Percentiles rank a stretch among this genome's conserved stretches.
phyloP scores from a whole-genome alignment of 2,329 filamentous ascomycete species.

The Lasiodiplodia citricola region DNA sequence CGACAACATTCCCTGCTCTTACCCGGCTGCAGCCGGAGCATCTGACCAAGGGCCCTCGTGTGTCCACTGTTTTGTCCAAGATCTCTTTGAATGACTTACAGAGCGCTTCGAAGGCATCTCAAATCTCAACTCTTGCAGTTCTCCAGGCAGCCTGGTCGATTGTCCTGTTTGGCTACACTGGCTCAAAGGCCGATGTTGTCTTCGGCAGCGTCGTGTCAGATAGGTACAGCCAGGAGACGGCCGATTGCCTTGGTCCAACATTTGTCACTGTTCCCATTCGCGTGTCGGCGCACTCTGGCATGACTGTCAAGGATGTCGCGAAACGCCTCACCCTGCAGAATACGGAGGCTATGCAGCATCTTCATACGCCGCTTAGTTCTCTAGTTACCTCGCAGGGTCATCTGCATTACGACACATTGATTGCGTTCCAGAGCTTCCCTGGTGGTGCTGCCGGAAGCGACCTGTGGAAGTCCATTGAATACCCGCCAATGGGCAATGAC shows the following conservation, averaged over 20 bases:
- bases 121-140: conserved; percentile 19
- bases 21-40: conserved; percentile 22
- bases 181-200: conserved; percentile 19
- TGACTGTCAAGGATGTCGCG: conserved; percentile 3
- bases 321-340: conserved; percentile 23
- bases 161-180: conserved; percentile 22
- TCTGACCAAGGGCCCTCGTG: conserved; percentile 9
- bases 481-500: conserved; percentile 39
- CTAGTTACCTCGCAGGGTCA: conserved; percentile 20
- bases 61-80: conserved; percentile 2
- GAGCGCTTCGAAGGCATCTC: conserved; percentile 18
- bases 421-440: conserved; percentile 25
- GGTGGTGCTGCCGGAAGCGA: background rate
- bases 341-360: conserved; percentile 19
- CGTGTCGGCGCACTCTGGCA: conserved; percentile 6
- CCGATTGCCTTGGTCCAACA: conserved; percentile 24
- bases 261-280: conserved; percentile 24
- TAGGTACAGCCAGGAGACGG: conserved; percentile 20
- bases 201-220: conserved; percentile 26
- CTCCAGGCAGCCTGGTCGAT: conserved; percentile 25
- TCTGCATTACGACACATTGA: conserved; percentile 23
- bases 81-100: conserved; percentile 13
- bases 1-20: conserved; percentile 42
- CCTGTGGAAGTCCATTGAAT: conserved; percentile 28
- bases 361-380: conserved; percentile 24